Base-by-base conservation (phyloP, 1,284 basidiomycete genomes). In the Sutorius eximius region DNA sequence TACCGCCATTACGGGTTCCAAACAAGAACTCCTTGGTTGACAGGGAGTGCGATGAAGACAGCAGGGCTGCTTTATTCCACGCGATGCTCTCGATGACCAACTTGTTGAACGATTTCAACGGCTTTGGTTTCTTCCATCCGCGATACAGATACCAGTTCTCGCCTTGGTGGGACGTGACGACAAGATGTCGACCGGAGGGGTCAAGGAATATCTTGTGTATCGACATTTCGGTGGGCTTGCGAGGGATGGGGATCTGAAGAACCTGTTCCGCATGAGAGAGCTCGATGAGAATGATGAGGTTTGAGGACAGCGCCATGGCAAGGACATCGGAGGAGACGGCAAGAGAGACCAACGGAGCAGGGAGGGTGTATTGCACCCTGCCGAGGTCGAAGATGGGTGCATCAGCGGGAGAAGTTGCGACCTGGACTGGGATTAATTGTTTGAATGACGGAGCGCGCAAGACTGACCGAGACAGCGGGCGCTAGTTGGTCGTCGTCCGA, bases 131-230 rank as follows among this genome's bases (percentile, higher is more conserved):
- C 73, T 89, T 89, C 83, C 87, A 88, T 20, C 82, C 82, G 58
- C 84, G 82, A 71, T 81, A 94, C 4, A 94, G 78, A 71, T 99
- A 98, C 85, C 92, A 98, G 59, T 94, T 95, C 69, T 99, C 95
- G 45, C 94, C 95, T 63, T 92, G 86, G 15, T 78, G 77, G 29
- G 93, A 95, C 0, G 92, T 91, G 51, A 97, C 79, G 45, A 99
- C 73, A 44, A 96, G 82, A 72, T 99, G 97, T 27, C 89, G 80
- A 3, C 94, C 95, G 0, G 92, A 91, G 8, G 96, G 95, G 71
- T 98, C 95, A 65, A 91, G 83, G 72, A 93, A 95, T 52, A 96
- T 74, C 69, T 88, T 89, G 75, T 89, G 74, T 42, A 91, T 80
- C 5, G 82, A 80, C 73, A 89, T 81, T 57, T 92, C 90, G 18